phyloP scores from a whole-genome alignment of 441 rosid species.

The Biscutella laevigata region DNA sequence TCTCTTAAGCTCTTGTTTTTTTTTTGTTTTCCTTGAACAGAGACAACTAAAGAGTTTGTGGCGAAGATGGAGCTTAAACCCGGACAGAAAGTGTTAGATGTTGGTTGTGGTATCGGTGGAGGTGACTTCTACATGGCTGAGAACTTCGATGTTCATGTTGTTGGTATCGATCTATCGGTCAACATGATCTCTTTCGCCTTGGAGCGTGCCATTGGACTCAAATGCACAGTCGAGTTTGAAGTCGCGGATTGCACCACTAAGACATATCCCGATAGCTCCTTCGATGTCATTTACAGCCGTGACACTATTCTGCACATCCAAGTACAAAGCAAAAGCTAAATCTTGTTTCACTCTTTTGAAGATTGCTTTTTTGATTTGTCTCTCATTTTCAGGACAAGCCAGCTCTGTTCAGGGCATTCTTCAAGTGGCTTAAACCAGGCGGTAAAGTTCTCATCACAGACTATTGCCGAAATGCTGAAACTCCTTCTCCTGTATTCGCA shows the following conservation, averaged over 20 bases:
- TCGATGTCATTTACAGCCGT: slow-evolving; percentile 85
- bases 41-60: slow-evolving; percentile 85
- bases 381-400: slow-evolving; percentile 74
- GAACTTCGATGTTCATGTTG: slow-evolving; percentile 60
- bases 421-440: slow-evolving; percentile 83
- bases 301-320: slow-evolving; percentile 80
- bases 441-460: slow-evolving; percentile 80
- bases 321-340: slow-evolving; percentile 26
- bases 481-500: slow-evolving; percentile 48
- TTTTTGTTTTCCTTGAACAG: no score
- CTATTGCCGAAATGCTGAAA: slow-evolving; percentile 57
- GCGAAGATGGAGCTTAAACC: slow-evolving; percentile 63
- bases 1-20: slow-evolving; percentile 2
- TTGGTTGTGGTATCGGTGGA: slow-evolving; percentile 93
- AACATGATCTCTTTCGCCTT: slow-evolving; percentile 85
- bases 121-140: slow-evolving; percentile 90
- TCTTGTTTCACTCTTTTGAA: no score
- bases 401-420: slow-evolving; percentile 61
- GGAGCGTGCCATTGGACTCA: slow-evolving; percentile 79
- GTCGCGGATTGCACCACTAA: slow-evolving; percentile 80
- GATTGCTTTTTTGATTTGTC: neutral
- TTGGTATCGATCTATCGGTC: slow-evolving; percentile 78
- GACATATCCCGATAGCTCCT: slow-evolving; percentile 49
- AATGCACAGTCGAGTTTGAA: slow-evolving; percentile 72
- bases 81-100: slow-evolving; percentile 84